Evolutionary conservation across 2,329 filamentous ascomycete species (phyloP).

Genomic region (Amylocarpus encephaloides): DNA sequence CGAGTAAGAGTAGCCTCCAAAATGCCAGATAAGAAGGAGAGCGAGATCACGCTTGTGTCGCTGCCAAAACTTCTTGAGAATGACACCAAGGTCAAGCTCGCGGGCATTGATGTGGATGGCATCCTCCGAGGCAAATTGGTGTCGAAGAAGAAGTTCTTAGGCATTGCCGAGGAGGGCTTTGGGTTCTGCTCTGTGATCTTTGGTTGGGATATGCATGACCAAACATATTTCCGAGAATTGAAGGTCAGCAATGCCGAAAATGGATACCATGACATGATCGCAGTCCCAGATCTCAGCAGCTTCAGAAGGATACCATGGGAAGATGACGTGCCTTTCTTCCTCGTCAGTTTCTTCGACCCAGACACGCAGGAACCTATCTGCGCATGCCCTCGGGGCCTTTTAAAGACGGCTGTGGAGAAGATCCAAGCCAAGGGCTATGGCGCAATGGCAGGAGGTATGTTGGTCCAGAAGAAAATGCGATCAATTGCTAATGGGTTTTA

Average conservation of each 20-base stretch:
- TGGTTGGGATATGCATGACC: slow-evolving; percentile 96
- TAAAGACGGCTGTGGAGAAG: slow-evolving; percentile 63
- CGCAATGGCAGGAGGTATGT: slow-evolving; percentile 82
- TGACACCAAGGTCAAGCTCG: slow-evolving; percentile 79
- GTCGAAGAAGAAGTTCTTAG: slow-evolving; percentile 88
- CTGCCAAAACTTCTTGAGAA: slow-evolving; percentile 60
- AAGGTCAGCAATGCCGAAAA: slow-evolving; percentile 85
- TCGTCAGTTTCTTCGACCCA: slow-evolving; percentile 78
- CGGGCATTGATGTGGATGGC: slow-evolving; percentile 81
- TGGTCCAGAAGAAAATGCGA: background rate
- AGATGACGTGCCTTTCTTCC: slow-evolving; percentile 75
- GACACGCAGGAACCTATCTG: slow-evolving; percentile 65
- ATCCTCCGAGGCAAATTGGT: slow-evolving; percentile 84
- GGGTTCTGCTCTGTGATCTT: slow-evolving; percentile 94
- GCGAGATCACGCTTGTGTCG: slow-evolving; percentile 52
- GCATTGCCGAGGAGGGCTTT: slow-evolving; percentile 72
- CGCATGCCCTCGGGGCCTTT: slow-evolving; percentile 71
- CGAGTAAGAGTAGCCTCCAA: background rate
- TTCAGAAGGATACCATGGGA: slow-evolving; percentile 91
- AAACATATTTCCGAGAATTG: slow-evolving; percentile 80
- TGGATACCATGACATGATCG: slow-evolving; percentile 80
- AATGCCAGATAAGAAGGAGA: slow-evolving; percentile 20
- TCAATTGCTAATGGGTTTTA: slow-evolving; percentile 8
- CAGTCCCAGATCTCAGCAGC: slow-evolving; percentile 68
- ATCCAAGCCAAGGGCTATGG: slow-evolving; percentile 62